Base-by-base conservation (phyloP, 2,329 filamentous ascomycete species). In the Pseudocercospora musae region DNA sequence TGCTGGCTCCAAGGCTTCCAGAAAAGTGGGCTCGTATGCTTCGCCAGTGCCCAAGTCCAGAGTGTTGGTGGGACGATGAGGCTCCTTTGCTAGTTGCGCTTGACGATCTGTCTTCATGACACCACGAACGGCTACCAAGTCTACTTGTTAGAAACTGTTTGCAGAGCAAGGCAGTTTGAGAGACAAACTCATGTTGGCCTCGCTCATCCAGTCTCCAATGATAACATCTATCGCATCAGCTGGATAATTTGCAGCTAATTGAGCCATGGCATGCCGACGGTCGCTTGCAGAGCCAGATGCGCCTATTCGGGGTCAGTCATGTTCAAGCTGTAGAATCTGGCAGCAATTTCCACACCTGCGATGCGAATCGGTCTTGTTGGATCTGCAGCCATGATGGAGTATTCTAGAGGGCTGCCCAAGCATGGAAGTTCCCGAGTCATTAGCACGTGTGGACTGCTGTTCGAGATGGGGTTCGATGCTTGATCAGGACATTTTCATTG, bases 1-100 rank as follows among this genome's bases (percentile, higher is more conserved):
- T 10, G 78, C 78, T 2, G 78, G 78, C 33, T 74, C 75, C 11
- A 80, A 76, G 6, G 81, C 78, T 71, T 84, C 79, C 25, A 85
- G 75, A 64, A 85, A 84, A 1, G 82, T 81, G 1, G 78, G 75
- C 63, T 84, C 81, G 63, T 83, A 84, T 8, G 78, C 81, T 11
- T 79, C 79, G 6, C 71, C 69, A 9, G 63, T 69, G 29, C 53
- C 54, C 8, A 52, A 10, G 8, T 52, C 48, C 10, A 52, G 23
- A 29, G 62, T 2, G 67, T 73, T 21, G 82, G 57, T n/a, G 23
- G 23, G 23, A 37, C 25, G 48, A 29, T 52, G 21, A 29, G 48
- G 48, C 25, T 52, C 21, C 7, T 82, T 71, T 84, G 85, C 62
- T 79, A 76, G 3, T 21, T 54, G 58, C 63, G 81, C 53, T 15